Base-by-base conservation (phyloP, 2,329 filamentous ascomycete species). In the Pleurostoma richardsiae region DNA sequence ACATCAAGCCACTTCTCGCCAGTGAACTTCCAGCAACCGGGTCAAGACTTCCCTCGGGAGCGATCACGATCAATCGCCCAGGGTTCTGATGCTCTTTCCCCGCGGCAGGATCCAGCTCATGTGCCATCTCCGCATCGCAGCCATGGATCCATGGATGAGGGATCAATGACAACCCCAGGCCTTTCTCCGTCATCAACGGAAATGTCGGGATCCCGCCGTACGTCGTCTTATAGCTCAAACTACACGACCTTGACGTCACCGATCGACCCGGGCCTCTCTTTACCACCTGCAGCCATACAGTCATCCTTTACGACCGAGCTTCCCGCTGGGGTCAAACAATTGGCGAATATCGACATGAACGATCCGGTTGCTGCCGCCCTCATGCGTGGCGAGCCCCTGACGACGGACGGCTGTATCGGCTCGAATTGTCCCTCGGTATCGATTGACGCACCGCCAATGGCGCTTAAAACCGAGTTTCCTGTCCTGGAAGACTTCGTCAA, bases 231-330 rank as follows among this genome's bases (percentile, higher is more conserved):
- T 11, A 19, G 26, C 40, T 41, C 26, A n/a, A 41, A 5, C 29
- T 19, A 19, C 19, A 28, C 26, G 19, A 28, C 7, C 11, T 11
- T 6, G 11, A 28, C 19, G 6, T 5, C 29, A 29, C 19, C 40
- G 26, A 28, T 29, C 5, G 40, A 41, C 6, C 40, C 39, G 26
- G 10, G n/a, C 29, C 40, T 41, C n/a, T 4, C 40, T 4, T 11
- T 41, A 28, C 40, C 40, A 27, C 29, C 40, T 7, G 29, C 29
- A 28, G 19, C 40, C 29, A 39, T 5, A 11, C 29, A n/a, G 8
- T 44, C 30, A 10, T 38, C 42, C 4, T 44, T 44, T 31, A 44
- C 42, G 10, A 7, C 33, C 26, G 42, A 44, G 30, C 30, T 44
- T 11, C 42, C 42, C 4, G 11, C n/a, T 31, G 42, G 38, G 30